Evolutionary conservation across 768 basidiomycete species (phyloP).

Genomic region (Pulveroboletus frians): DNA sequence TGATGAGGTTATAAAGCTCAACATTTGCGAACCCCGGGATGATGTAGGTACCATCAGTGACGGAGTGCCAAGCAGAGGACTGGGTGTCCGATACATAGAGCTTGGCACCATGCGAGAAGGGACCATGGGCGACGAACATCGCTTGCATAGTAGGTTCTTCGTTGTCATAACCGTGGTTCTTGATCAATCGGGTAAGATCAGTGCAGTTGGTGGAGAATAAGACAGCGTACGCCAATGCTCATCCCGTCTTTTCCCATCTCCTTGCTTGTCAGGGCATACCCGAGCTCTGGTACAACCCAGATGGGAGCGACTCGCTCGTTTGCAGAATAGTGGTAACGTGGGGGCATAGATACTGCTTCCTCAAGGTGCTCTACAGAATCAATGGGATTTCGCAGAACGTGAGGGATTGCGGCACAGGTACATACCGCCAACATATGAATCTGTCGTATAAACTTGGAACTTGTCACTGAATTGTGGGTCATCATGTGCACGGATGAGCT

Average conservation of each 20-base stretch:
- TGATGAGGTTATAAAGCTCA: conserved; percentile 78
- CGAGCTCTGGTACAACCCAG: conserved; percentile 77
- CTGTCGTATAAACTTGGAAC: conserved; percentile 52
- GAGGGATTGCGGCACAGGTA: background rate
- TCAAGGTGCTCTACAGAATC: conserved; percentile 6
- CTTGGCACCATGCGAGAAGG: conserved; percentile 71
- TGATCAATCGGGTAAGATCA: conserved; percentile 5
- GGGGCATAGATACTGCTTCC: conserved; percentile 51
- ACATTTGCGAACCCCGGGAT: conserved; percentile 84
- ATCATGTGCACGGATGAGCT: conserved; percentile 50
- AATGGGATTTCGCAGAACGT: background rate
- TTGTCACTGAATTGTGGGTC: conserved; percentile 38
- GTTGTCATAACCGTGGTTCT: conserved; percentile 94
- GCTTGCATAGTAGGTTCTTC: conserved; percentile 73
- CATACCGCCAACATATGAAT: conserved; percentile 22
- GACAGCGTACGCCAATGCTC: conserved; percentile 64
- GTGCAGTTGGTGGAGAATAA: background rate
- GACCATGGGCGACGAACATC: conserved; percentile 89
- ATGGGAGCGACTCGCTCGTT: conserved; percentile 82
- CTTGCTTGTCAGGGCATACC: conserved; percentile 70
- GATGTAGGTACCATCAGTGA: conserved; percentile 50
- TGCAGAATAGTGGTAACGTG: conserved; percentile 68
- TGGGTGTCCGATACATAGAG: conserved; percentile 26
- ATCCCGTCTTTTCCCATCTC: conserved; percentile 55
- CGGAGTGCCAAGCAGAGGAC: conserved; percentile 53